Conservation (phyloP, 2,329 filamentous ascomycete genomes). For the Trichophyton benhamiae region DNA sequence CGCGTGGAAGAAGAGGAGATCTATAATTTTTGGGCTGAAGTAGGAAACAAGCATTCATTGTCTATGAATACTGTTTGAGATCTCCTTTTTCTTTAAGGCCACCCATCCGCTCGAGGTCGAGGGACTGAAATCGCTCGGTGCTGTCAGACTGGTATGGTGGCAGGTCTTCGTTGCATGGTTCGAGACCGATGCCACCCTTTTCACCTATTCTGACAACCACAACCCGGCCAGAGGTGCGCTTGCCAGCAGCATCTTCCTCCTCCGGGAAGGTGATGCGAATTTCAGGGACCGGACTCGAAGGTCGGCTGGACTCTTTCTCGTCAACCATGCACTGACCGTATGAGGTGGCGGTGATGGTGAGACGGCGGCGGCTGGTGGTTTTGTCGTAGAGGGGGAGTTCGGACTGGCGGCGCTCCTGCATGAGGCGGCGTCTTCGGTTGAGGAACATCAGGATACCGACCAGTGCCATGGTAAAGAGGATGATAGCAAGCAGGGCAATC, state of each 20-base stretch:
- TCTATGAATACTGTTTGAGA: constrained; percentile 26
- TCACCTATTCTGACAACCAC: constrained; percentile 88
- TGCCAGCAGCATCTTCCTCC: constrained; percentile 67
- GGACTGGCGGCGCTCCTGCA: constrained; percentile 32
- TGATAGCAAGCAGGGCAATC: constrained; percentile 64
- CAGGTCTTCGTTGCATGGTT: constrained; percentile 67
- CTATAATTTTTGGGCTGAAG: background rate
- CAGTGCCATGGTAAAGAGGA: constrained; percentile 59
- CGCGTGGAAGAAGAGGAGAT: background rate
- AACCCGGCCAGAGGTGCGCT: constrained; percentile 70
- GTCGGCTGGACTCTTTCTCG: constrained; percentile 62
- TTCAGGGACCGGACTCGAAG: constrained; percentile 77
- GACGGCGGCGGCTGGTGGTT: constrained; percentile 40
- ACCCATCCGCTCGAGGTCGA: constrained; percentile 89
- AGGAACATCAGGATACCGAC: constrained; percentile 59
- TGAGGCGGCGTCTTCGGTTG: constrained; percentile 50
- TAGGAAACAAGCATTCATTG: background rate
- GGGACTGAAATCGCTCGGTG: constrained; percentile 71
- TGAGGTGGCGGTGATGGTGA: constrained; percentile 46
- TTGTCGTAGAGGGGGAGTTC: constrained; percentile 55
- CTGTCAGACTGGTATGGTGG: constrained; percentile 81
- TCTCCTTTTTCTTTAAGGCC: constrained; percentile 79
- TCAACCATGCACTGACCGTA: constrained; percentile 65
- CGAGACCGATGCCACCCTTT: constrained; percentile 69
- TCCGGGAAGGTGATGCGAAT: constrained; percentile 98